Conservation (phyloP, 2,329 filamentous ascomycete species). For the Pestalotiopsis fici region DNA sequence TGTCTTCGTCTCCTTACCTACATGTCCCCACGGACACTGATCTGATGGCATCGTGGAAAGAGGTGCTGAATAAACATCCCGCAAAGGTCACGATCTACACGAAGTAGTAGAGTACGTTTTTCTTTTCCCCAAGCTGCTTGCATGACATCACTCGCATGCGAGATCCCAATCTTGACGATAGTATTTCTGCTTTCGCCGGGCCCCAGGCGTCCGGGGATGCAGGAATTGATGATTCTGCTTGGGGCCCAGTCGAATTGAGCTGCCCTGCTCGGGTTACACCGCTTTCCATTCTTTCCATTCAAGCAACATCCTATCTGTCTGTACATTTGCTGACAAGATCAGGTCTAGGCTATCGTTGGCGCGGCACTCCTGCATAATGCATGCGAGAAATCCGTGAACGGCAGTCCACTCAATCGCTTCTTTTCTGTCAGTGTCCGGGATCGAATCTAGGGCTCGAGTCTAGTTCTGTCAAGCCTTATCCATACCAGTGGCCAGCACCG, state of each 20-base stretch:
- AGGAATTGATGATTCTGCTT: neutral
- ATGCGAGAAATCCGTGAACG: neutral
- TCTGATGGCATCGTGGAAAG: neutral
- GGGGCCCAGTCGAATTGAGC: neutral
- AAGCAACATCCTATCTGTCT: neutral
- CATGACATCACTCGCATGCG: neutral
- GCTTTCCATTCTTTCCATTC: neutral
- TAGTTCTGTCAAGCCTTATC: neutral
- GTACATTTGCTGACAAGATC: neutral
- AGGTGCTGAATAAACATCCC: neutral
- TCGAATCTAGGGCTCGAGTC: neutral
- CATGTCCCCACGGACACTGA: neutral
- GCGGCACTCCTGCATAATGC: constrained; percentile 11
- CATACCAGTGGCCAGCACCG: neutral
- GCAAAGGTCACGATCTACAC: neutral
- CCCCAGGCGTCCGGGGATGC: neutral
- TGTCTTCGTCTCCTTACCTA: neutral
- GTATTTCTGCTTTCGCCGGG: neutral
- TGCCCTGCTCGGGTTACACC: neutral
- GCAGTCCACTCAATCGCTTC: neutral
- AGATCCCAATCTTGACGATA: neutral
- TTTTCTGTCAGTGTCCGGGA: neutral
- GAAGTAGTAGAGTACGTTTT: neutral
- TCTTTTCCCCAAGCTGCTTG: neutral
- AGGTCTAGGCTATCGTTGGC: neutral